A percentile compares a stretch with the other conserved stretches of the same genome.
These are phyloP conservation scores for Bacidia rubella DNA, from an alignment of 495 filamentous ascomycete species.

Conservation along the genomic window DNA sequence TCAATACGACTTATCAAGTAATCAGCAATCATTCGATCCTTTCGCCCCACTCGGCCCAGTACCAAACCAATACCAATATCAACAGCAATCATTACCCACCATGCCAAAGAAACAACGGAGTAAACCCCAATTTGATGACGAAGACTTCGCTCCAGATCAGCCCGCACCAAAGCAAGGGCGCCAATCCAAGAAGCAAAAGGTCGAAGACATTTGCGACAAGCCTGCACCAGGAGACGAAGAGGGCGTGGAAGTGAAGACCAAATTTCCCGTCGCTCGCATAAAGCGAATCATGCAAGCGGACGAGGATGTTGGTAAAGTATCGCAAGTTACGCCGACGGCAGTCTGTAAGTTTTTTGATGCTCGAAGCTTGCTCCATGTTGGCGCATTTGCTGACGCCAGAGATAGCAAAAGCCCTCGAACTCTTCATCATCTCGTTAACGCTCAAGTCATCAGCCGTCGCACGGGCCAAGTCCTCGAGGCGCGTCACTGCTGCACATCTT, in stretches of 20 bases:
- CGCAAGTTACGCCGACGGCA: conserved; percentile 87
- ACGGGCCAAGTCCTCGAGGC: conserved; percentile 66
- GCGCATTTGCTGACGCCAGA: conserved; percentile 4
- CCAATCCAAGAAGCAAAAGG: conserved; percentile 20
- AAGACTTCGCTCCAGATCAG: conserved; percentile 21
- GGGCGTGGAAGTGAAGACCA: conserved; percentile 71
- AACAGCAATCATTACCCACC: conserved; percentile 6
- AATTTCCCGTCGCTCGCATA: conserved; percentile 94
- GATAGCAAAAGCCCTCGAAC: conserved; percentile 72
- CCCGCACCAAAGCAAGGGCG: conserved; percentile 22
- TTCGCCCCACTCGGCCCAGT: conserved; percentile 3
- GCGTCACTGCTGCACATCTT: conserved; percentile 77
- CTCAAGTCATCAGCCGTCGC: conserved; percentile 76
- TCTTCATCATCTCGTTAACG: conserved; percentile 93
- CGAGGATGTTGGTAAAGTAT: conserved; percentile 97
- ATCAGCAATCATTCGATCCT: conserved; percentile 4
- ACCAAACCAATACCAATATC: conserved; percentile 6
- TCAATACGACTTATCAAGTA: neutral
- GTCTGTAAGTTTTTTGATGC: conserved; percentile 48
- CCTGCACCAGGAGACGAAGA: conserved; percentile 19
- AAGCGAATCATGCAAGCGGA: conserved; percentile 99
- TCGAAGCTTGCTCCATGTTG: neutral
- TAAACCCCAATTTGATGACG: conserved; percentile 25
- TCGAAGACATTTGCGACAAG: conserved; percentile 12
- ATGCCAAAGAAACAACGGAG: conserved; percentile 22